Conservation (phyloP, 768 basidiomycete species). For the Lentinus tigrinus region DNA sequence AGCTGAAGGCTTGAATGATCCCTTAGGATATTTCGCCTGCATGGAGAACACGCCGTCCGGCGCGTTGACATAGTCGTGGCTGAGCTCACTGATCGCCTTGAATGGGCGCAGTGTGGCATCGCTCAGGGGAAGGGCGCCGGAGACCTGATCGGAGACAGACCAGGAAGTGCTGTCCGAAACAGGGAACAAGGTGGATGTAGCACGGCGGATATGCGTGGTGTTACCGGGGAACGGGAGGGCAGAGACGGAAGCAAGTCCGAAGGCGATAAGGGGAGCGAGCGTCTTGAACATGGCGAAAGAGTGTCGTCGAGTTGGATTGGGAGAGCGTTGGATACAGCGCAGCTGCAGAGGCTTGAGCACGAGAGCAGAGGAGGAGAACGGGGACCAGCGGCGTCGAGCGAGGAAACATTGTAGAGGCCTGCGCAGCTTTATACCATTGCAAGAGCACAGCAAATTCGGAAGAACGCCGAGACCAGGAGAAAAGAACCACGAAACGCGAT, state of each 20-base stretch:
- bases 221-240: constrained; percentile 3
- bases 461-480: too few species aligned
- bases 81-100: constrained; percentile 19
- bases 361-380: not conserved
- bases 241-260: constrained; percentile 14
- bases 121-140: constrained; percentile 22
- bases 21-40: constrained; percentile 32
- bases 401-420: not conserved
- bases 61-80: constrained; percentile 23
- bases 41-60: constrained; percentile 24
- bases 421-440: not conserved
- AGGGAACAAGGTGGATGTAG: constrained; percentile 21
- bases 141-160: constrained; percentile 23
- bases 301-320: not conserved
- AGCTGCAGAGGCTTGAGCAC: not conserved
- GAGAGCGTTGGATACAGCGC: not conserved
- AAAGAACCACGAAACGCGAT: not conserved
- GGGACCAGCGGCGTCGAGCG: constrained; percentile 17
- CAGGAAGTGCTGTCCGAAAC: constrained; percentile 22
- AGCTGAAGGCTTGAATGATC: constrained; percentile 51
- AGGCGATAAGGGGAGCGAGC: constrained; percentile 5
- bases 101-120: constrained; percentile 25
- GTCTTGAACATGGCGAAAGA: constrained; percentile 1
- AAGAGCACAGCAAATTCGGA: not conserved
- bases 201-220: not conserved